A percentile compares a stretch with the other conserved stretches of the same genome.
phyloP scores from a whole-genome alignment of 495 filamentous ascomycete genomes.

The Jackrogersella multiformis region DNA sequence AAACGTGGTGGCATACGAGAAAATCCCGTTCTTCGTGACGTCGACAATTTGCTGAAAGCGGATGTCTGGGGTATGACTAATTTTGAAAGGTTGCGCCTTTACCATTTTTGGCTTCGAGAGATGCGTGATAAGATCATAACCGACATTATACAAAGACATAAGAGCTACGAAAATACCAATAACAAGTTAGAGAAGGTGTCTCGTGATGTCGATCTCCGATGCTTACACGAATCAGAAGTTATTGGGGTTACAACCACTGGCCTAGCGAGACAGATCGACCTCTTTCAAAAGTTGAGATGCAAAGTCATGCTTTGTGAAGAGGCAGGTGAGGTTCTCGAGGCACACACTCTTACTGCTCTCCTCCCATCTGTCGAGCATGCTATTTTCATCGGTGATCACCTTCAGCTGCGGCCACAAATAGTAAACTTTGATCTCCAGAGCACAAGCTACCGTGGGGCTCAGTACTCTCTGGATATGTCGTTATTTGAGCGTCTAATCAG shows the following conservation, averaged over 20 bases:
- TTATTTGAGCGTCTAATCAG: slow-evolving; percentile 75
- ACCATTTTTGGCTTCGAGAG: slow-evolving; percentile 60
- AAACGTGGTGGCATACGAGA: not conserved
- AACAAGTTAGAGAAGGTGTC: slow-evolving; percentile 47
- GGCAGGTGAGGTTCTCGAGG: slow-evolving; percentile 79
- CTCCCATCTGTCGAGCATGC: slow-evolving; percentile 75
- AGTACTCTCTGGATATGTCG: slow-evolving; percentile 70
- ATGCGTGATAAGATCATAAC: slow-evolving; percentile 48
- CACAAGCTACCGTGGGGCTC: slow-evolving; percentile 63
- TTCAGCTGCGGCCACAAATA: slow-evolving; percentile 75
- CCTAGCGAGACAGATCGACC: slow-evolving; percentile 69
- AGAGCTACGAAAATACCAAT: slow-evolving; percentile 49
- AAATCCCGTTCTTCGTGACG: slow-evolving; percentile 7
- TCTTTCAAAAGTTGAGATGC: slow-evolving; percentile 66
- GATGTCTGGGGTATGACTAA: slow-evolving; percentile 43
- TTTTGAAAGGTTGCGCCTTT: slow-evolving; percentile 44
- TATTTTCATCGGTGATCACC: slow-evolving; percentile 82
- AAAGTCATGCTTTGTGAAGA: slow-evolving; percentile 83
- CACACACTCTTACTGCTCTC: slow-evolving; percentile 73
- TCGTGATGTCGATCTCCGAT: slow-evolving; percentile 62
- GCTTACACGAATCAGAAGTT: slow-evolving; percentile 65
- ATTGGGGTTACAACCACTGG: slow-evolving; percentile 82
- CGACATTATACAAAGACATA: slow-evolving; percentile 46
- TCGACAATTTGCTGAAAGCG: slow-evolving; percentile 10
- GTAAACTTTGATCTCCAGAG: slow-evolving; percentile 69